A percentile compares a stretch with the other conserved stretches of the same genome.
Evolutionary conservation across 139 green algal genomes (phyloP).

Genomic region (Chlorella sorokiniana): DNA sequence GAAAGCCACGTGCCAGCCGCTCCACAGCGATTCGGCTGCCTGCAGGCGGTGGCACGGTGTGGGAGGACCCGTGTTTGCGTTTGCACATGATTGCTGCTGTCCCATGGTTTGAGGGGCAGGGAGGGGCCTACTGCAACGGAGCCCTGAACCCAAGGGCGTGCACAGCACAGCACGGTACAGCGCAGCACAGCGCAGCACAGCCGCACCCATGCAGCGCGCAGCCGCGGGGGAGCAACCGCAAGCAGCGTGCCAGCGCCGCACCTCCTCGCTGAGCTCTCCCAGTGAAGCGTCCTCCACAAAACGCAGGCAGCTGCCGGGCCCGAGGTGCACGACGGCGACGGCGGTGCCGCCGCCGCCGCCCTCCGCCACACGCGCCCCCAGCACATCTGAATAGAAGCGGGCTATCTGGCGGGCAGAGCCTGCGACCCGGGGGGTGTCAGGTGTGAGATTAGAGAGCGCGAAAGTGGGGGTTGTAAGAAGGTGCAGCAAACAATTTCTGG

Average conservation of each 20-base stretch:
- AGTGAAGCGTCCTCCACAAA: constrained; percentile 2
- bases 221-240: no score
- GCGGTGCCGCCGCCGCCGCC: background rate
- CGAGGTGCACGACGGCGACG: background rate
- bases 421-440: background rate
- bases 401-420: constrained; percentile 5
- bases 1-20: constrained; percentile 19
- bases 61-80: no score
- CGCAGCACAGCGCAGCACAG: background rate
- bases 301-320: background rate
- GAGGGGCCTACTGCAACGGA: no score
- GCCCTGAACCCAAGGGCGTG: background rate
- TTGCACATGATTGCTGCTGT: no score
- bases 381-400: constrained; percentile 8
- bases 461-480: no score
- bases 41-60: no score
- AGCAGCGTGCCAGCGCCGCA: background rate
- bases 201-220: no score
- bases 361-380: constrained; percentile 7
- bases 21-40: constrained; percentile 16
- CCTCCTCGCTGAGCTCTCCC: background rate
- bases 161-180: background rate
- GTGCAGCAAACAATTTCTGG: no score
- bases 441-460: no score
- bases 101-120: no score